Evolutionary conservation across 192 early-diverging fungal genomes (phyloP).

Genomic region (Backusella luteola): DNA sequence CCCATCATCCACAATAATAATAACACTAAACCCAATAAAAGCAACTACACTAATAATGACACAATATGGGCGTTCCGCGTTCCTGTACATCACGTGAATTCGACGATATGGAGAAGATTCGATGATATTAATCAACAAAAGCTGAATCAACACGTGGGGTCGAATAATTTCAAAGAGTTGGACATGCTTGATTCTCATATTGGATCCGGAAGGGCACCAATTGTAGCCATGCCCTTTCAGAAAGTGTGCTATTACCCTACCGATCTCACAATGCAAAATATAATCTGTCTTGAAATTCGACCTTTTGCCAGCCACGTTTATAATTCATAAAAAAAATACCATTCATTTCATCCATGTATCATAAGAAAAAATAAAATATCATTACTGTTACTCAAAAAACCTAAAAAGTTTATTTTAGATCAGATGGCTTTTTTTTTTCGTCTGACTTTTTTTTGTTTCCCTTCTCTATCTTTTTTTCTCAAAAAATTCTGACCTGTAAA

Average conservation of each 20-base stretch:
- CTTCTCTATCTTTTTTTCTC: not conserved
- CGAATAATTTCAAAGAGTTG: not conserved
- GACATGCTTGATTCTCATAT: conserved; percentile 5
- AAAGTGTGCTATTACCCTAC: not conserved
- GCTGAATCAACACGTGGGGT: conserved; percentile 4
- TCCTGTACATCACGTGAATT: not conserved
- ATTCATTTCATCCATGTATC: not conserved
- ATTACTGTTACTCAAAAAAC: not conserved
- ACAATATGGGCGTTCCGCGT: not conserved
- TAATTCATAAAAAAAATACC: not conserved
- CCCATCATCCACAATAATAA: not conserved
- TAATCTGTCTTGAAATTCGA: not conserved
- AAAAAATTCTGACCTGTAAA: not conserved
- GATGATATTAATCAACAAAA: not conserved
- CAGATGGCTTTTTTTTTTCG: not conserved
- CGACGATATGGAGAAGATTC: not conserved
- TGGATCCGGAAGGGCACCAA: not conserved
- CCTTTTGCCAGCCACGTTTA: not conserved
- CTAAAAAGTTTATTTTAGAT: not conserved
- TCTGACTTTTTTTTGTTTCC: not conserved
- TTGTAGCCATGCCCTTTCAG: not conserved
- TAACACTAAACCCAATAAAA: not conserved
- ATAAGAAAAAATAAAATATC: not conserved
- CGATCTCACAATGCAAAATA: not conserved
- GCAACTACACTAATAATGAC: too few relatives aligned